A percentile compares a stretch with the other conserved stretches of the same genome.
Conservation (phyloP, 2,329 filamentous ascomycete genomes). For the Boeremia lycopersici region DNA sequence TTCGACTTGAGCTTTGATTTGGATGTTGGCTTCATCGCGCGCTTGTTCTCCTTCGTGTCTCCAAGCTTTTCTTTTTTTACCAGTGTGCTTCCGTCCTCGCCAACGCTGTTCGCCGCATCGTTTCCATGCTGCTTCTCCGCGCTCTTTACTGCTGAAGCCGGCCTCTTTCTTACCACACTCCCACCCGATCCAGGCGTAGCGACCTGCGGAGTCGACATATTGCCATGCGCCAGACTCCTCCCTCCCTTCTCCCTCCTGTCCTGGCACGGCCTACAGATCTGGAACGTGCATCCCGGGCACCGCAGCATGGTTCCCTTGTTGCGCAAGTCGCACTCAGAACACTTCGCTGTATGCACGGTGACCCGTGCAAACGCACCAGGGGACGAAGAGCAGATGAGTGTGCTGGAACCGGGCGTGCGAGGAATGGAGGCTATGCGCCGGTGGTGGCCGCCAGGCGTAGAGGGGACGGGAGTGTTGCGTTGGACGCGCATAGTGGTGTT, state of each 20-base stretch:
- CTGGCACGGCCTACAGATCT: slow-evolving; percentile 41
- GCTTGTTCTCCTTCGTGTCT: not conserved
- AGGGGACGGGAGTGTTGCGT: slow-evolving; percentile 2
- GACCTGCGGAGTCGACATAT: slow-evolving; percentile 14
- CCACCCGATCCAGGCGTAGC: slow-evolving; percentile 2
- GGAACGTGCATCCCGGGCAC: slow-evolving; percentile 44
- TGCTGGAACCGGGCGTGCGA: slow-evolving; percentile 18
- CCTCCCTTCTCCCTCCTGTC: slow-evolving; percentile 15
- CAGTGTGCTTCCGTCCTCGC: too few species aligned
- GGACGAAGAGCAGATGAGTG: slow-evolving; percentile 24
- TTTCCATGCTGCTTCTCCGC: not conserved
- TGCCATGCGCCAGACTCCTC: slow-evolving; percentile 33
- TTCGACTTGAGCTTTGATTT: not conserved
- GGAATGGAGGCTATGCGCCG: slow-evolving; percentile 4
- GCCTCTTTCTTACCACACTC: slow-evolving; percentile 6
- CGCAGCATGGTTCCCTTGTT: slow-evolving; percentile 40
- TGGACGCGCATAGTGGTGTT: not conserved
- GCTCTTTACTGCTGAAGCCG: not conserved
- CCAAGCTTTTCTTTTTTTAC: not conserved
- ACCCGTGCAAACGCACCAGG: slow-evolving; percentile 28
- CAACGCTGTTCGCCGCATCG: not conserved
- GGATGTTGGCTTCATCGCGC: not conserved
- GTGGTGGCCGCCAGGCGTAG: slow-evolving; percentile 3
- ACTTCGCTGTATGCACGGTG: slow-evolving; percentile 46
- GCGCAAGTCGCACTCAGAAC: slow-evolving; percentile 42